Conservation (phyloP, 2,329 filamentous ascomycete genomes). For the Diaporthe vexans region DNA sequence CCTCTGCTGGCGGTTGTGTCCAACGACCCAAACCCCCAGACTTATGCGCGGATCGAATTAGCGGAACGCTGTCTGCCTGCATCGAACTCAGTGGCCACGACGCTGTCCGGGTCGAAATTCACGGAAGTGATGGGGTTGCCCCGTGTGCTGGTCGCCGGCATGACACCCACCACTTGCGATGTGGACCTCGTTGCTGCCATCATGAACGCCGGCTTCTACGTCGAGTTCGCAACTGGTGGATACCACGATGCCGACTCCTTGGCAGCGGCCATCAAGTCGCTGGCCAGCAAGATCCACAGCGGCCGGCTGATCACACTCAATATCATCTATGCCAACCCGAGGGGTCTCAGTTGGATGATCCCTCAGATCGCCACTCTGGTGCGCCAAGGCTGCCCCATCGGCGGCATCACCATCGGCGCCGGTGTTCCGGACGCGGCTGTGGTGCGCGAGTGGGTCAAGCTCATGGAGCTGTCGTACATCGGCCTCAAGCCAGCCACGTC, state of each 20-base stretch:
- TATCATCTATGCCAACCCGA: constrained; percentile 67
- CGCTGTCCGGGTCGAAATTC: constrained; percentile 49
- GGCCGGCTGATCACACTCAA: constrained; percentile 67
- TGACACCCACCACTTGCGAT: constrained; percentile 62
- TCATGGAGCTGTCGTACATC: constrained; percentile 60
- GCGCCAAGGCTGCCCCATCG: constrained; percentile 58
- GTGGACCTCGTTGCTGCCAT: constrained; percentile 66
- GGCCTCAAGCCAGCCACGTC: constrained; percentile 62
- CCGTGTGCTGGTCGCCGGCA: constrained; percentile 62
- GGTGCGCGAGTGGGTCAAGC: constrained; percentile 60
- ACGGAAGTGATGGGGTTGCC: constrained; percentile 60
- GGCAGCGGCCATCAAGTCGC: constrained; percentile 59
- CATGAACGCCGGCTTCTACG: constrained; percentile 62
- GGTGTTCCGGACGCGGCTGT: constrained; percentile 63
- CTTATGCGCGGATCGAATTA: constrained; percentile 72
- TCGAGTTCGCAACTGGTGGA: constrained; percentile 58
- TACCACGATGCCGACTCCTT: constrained; percentile 61
- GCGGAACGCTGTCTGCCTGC: constrained; percentile 93
- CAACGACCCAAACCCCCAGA: constrained; percentile 13
- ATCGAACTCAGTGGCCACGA: constrained; percentile 63
- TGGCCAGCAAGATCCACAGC: constrained; percentile 58
- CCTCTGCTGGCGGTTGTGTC: background rate
- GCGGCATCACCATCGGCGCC: constrained; percentile 62
- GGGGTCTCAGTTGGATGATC: constrained; percentile 66
- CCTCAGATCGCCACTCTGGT: constrained; percentile 53